A percentile compares a stretch with the other conserved stretches of the same genome.
Evolutionary conservation across 1,284 basidiomycete species (phyloP).

Genomic region (Volvariella volvacea): DNA sequence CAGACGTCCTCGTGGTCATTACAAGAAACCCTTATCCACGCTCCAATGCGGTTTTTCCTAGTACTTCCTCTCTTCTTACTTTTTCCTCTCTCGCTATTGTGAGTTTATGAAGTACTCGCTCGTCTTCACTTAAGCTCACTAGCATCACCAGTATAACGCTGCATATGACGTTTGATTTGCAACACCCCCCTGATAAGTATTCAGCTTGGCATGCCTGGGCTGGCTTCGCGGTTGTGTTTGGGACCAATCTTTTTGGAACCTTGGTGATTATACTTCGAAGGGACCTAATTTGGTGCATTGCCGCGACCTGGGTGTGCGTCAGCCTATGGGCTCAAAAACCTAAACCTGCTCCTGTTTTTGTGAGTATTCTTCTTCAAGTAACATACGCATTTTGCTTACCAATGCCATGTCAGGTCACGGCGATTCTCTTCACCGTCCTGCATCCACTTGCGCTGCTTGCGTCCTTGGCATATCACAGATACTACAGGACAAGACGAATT

Average conservation of each 20-base stretch:
- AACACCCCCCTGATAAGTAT: constrained; percentile 33
- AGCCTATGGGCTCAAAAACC: constrained; percentile 55
- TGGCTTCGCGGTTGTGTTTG: constrained; percentile 54
- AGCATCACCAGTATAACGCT: constrained; percentile 43
- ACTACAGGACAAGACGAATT: background rate
- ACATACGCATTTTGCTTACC: background rate
- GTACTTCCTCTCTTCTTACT: constrained; percentile 46
- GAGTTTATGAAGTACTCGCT: constrained; percentile 13
- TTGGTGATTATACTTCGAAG: constrained; percentile 46
- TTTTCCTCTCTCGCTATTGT: constrained; percentile 43
- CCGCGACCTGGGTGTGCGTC: constrained; percentile 63
- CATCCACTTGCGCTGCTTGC: constrained; percentile 48
- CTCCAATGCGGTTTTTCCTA: constrained; percentile 67
- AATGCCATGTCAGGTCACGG: constrained; percentile 37
- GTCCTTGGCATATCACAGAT: background rate
- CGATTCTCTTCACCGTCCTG: constrained; percentile 50
- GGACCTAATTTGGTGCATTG: constrained; percentile 68
- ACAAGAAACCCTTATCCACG: constrained; percentile 65
- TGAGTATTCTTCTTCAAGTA: constrained; percentile 24
- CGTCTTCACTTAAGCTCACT: background rate
- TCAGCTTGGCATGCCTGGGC: constrained; percentile 45
- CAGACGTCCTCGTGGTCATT: constrained; percentile 50
- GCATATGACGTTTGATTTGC: constrained; percentile 38
- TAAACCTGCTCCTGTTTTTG: constrained; percentile 57
- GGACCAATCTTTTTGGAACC: constrained; percentile 51